phyloP scores from a whole-genome alignment of 2,329 filamentous ascomycete genomes.

The Didymella exigua region DNA sequence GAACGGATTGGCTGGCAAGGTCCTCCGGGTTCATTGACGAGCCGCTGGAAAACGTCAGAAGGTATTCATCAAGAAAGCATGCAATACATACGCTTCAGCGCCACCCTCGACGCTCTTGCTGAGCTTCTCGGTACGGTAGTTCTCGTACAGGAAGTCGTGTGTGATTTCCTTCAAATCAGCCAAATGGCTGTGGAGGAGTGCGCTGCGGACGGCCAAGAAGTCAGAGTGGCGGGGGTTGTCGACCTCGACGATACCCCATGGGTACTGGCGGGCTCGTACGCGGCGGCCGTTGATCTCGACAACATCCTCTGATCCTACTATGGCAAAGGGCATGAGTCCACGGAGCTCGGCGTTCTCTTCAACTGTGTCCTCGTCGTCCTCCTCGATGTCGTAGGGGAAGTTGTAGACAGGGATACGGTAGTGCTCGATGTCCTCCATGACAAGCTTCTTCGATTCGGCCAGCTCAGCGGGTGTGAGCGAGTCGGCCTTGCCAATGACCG shows the following conservation, averaged over 20 bases:
- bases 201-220: conserved; percentile 95
- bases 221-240: conserved; percentile 99
- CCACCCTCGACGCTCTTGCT: conserved; percentile 98
- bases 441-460: conserved; percentile 98
- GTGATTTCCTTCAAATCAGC: conserved; percentile 99
- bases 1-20: conserved; percentile 93
- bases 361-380: conserved; percentile 98
- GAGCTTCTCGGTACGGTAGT: conserved; percentile 99
- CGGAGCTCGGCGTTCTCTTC: conserved; percentile 98
- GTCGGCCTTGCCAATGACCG: conserved; percentile 97
- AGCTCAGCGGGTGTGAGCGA: conserved; percentile 95
- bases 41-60: conserved; percentile 57
- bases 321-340: conserved; percentile 98
- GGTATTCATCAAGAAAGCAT: not conserved
- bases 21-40: conserved; percentile 98
- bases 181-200: conserved; percentile 94
- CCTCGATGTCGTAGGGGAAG: conserved; percentile 99
- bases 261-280: conserved; percentile 95
- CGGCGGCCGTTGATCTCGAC: conserved; percentile 92
- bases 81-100: conserved; percentile 75
- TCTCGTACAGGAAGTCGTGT: conserved; percentile 99
- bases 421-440: conserved; percentile 99
- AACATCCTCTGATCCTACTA: conserved; percentile 95
- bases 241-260: conserved; percentile 98
- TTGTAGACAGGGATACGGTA: conserved; percentile 99